Evolutionary conservation across 441 rosid species (phyloP), one percentile per base, ranked within the genome.

Genomic region (Adansonia rubrostipa): DNA sequence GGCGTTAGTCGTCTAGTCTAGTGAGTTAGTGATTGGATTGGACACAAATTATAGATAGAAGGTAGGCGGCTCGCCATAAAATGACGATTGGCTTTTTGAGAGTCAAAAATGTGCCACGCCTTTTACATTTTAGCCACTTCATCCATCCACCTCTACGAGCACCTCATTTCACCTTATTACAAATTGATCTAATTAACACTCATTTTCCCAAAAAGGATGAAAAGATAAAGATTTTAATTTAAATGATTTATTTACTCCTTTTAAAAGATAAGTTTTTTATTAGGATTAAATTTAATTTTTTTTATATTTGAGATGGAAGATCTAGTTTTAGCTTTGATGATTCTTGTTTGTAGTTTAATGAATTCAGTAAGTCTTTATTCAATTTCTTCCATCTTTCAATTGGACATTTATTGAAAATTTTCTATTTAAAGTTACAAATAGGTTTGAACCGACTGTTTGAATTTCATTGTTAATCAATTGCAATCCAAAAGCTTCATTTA

Each of bases 31-130:
- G 57, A 69, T 69, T 22, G 57, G 19, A 3, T 19, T 6, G 62
- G 4, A 57, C 9, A 22, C 24, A 57, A 36, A 36, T 36, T 20
- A 58, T 19, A 9, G 71, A 67, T 44, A 67, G 28, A 48, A 69
- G 57, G 56, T 47, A 0, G 74, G 13, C 24, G 48, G 62, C 7
- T 75, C 6, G 71, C 57, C 71, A 69, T 61, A 68, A 61, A 58
- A 47, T 14, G 24, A 47, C n/a, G 48, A 45, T 14, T 40, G 69
- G 6, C 50, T 9, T 64, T 76, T 56, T 19, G 1, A 71, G 64
- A 71, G 47, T 65, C 45, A 65, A 58, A 20, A 81, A 14, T 6
- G 63, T 54, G 77, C 77, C 80, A 65, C 74, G 60, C 40, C 56
- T 20, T 69, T 69, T 5, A 22, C 9, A 48, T 47, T 20, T 69